A percentile compares a stretch with the other conserved stretches of the same genome.
phyloP scores from a whole-genome alignment of 768 basidiomycete genomes.

The Pisolithus marmoratus region DNA sequence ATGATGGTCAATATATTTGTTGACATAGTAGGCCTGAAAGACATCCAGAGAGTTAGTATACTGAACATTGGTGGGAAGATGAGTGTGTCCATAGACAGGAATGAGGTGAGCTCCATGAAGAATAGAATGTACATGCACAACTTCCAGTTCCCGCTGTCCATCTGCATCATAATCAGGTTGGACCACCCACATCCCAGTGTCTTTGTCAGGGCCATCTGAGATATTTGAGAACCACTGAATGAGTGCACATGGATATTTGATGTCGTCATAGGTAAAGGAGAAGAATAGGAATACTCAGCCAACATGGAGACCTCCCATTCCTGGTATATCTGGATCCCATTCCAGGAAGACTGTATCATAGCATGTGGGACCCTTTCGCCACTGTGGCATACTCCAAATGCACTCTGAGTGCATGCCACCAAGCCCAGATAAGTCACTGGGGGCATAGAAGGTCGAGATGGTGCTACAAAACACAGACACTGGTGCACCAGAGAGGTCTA shows the following conservation, averaged over 20 bases:
- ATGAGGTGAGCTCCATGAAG: constrained; percentile 27
- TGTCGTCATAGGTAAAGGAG: constrained; percentile 3
- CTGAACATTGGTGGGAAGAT: constrained; percentile 8
- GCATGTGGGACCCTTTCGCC: no score
- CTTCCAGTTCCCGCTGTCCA: constrained; percentile 1
- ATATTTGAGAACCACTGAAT: constrained; percentile 20
- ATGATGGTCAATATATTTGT: constrained; percentile 25
- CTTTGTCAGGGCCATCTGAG: constrained; percentile 14
- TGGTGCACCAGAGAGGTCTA: no score
- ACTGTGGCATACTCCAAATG: no score
- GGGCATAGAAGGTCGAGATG: no score
- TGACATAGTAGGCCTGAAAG: constrained; percentile 19
- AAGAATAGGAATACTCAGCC: no score
- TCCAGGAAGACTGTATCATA: no score
- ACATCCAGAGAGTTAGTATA: constrained; percentile 14
- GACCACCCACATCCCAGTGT: constrained; percentile 26
- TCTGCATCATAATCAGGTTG: constrained; percentile 4
- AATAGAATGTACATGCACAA: constrained; percentile 27
- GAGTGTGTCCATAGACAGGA: constrained; percentile 13
- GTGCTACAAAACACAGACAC: no score
- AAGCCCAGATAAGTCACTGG: no score
- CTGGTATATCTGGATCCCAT: no score
- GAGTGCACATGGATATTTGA: constrained; percentile 20
- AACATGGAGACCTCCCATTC: no score
- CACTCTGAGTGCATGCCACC: no score